phyloP scores from a whole-genome alignment of 2,329 filamentous ascomycete species.

The Curvularia hawaiiensis region DNA sequence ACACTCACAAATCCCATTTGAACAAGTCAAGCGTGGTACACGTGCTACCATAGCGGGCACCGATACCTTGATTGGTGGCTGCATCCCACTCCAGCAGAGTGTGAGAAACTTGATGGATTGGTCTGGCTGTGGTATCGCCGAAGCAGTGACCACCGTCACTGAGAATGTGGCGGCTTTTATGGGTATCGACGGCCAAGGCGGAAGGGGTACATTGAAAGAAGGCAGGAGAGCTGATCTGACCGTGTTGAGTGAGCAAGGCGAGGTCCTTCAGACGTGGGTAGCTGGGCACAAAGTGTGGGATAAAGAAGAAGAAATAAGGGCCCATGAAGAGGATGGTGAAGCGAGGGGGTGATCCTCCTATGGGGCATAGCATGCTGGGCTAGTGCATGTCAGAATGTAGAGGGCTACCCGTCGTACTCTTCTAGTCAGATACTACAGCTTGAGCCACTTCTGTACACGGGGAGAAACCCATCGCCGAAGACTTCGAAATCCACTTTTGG shows the following conservation, averaged over 20 bases:
- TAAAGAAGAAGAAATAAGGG: constrained; percentile 36
- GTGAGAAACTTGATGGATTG: constrained; percentile 56
- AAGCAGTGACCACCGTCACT: constrained; percentile 56
- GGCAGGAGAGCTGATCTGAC: constrained; percentile 57
- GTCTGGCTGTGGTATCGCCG: constrained; percentile 54
- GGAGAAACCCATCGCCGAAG: no score
- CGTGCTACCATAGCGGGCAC: constrained; percentile 58
- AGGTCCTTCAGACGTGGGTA: constrained; percentile 59
- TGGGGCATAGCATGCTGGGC: background rate
- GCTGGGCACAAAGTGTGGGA: constrained; percentile 56
- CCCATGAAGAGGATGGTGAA: constrained; percentile 39
- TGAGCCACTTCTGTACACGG: no score
- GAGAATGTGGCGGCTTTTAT: constrained; percentile 59
- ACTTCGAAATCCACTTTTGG: background rate
- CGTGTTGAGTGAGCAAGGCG: constrained; percentile 53
- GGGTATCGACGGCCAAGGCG: constrained; percentile 51
- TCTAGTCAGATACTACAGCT: background rate
- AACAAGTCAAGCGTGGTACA: constrained; percentile 57
- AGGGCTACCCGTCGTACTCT: background rate
- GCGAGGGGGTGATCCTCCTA: constrained; percentile 18
- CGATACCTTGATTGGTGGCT: constrained; percentile 60
- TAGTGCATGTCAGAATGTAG: background rate
- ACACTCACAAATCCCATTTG: constrained; percentile 57
- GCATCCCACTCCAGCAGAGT: constrained; percentile 57
- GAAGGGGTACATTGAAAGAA: constrained; percentile 50